Evolutionary conservation across 176 grass and related monocot genomes (phyloP), one percentile per base, ranked within the genome.

Genomic region (Bonia amplexicaulis): DNA sequence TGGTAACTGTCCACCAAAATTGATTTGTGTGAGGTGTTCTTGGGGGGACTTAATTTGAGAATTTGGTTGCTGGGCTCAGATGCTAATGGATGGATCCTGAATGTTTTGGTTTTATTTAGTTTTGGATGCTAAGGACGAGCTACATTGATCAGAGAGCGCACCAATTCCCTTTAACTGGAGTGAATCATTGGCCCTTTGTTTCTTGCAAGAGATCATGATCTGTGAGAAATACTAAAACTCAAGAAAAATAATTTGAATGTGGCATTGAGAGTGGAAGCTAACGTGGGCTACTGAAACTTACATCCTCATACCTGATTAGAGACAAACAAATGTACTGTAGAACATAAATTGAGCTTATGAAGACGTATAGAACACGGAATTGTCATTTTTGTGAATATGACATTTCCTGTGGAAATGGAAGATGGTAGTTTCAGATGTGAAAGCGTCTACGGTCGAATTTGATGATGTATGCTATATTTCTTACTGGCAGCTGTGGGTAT

Each of bases 401-500:
- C 15, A 2, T 37, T 72, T 48, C 12, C 40, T 14, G 66, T 61
- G 6, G 14, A 62, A 46, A 0, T 14, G 15, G 45, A 13, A 33
- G 49, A 23, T 35, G 45, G 1, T 33, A 9, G 12, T 61, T 80
- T 89, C 87, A 75, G 7, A 58, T 67, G 6, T 5, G 2, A 22
- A 60, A 51, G 11, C 27, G 5, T 60, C 4, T 62, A 19, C 17
- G n/a, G 55, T 57, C 7, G 33, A 40, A 13, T 89, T 49, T 63
- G n/a, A 67, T 63, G n/a, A 46, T 48, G n/a, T 76, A 0, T 64
- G 11, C 0, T 73, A 9, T 85, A 42, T 75, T 73, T 66, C 49
- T 66, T 79, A 5, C 7, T 68, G 0, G 6, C 85, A 95, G 93
- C 66, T 95, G 93, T 42, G 90, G 93, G 11, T 82, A 84, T 25